Percentiles rank a stretch among this genome's conserved stretches.
phyloP scores from a whole-genome alignment of 1,139 yeast species.

The Diutina sp. region DNA sequence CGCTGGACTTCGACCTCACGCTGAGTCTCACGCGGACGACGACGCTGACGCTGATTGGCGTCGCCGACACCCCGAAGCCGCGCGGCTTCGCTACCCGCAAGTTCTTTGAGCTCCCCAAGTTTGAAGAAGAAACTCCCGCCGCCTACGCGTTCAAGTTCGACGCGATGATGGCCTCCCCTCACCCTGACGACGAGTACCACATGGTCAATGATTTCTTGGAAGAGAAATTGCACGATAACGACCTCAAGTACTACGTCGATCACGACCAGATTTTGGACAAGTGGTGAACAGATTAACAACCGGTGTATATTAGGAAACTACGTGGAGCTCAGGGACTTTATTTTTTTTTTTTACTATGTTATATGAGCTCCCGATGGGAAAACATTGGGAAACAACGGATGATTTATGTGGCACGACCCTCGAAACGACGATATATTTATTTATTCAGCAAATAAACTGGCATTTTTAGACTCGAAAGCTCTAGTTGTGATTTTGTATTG shows the following conservation, averaged over 20 bases:
- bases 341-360: neutral
- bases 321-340: neutral
- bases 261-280: slow-evolving; percentile 1
- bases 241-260: slow-evolving; percentile 19
- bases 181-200: slow-evolving; percentile 25
- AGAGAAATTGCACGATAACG: slow-evolving; percentile 26
- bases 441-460: neutral
- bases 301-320: neutral
- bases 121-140: slow-evolving; percentile 5
- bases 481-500: no score
- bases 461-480: neutral
- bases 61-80: slow-evolving; percentile 9
- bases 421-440: neutral
- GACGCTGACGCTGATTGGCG: slow-evolving; percentile 19
- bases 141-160: slow-evolving; percentile 10
- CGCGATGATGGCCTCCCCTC: slow-evolving; percentile 12
- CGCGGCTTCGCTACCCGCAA: neutral
- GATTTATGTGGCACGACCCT: neutral
- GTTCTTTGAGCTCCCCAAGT: neutral
- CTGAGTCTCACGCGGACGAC: slow-evolving; percentile 30
- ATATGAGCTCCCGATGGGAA: neutral
- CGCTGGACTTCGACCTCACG: slow-evolving; percentile 24
- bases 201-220: slow-evolving; percentile 29
- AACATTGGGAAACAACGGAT: neutral
- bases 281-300: neutral